Conservation (phyloP, 805 yeast species). For the Cyberlindnera nakhonratchasimensis region DNA sequence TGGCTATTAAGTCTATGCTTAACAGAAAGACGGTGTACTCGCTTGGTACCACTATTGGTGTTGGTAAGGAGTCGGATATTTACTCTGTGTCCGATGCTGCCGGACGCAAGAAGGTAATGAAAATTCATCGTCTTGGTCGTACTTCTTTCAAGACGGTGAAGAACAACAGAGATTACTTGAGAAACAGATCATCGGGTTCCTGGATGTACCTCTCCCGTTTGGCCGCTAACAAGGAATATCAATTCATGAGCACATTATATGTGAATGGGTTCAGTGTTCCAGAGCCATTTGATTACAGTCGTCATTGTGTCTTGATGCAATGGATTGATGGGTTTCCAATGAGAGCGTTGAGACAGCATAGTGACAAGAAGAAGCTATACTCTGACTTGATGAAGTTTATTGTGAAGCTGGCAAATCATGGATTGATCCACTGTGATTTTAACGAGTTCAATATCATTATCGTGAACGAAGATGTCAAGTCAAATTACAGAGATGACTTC, state of each 20-base stretch:
- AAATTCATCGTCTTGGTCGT: slow-evolving; percentile 91
- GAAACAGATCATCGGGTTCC: slow-evolving; percentile 62
- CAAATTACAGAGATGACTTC: slow-evolving; percentile 57
- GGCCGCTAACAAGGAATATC: slow-evolving; percentile 91
- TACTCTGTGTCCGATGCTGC: slow-evolving; percentile 69
- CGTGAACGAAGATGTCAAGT: slow-evolving; percentile 52
- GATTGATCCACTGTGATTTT: slow-evolving; percentile 95
- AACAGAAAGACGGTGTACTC: slow-evolving; percentile 71
- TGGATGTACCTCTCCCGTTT: slow-evolving; percentile 92
- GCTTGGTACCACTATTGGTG: slow-evolving; percentile 86
- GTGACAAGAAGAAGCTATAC: slow-evolving; percentile 67
- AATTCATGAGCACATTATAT: slow-evolving; percentile 76
- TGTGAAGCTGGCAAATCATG: slow-evolving; percentile 78
- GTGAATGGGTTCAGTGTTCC: slow-evolving; percentile 84
- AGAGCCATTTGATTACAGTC: slow-evolving; percentile 78
- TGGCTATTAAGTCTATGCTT: slow-evolving; percentile 82
- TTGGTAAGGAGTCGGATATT: slow-evolving; percentile 97
- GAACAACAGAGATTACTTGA: slow-evolving; percentile 88
- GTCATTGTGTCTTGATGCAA: slow-evolving; percentile 94
- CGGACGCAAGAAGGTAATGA: slow-evolving; percentile 71
- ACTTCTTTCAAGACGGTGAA: slow-evolving; percentile 90
- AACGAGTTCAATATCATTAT: slow-evolving; percentile 95
- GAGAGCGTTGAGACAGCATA: slow-evolving; percentile 74
- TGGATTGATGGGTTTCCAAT: slow-evolving; percentile 85
- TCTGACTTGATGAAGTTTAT: slow-evolving; percentile 84